Evolutionary conservation across 1,139 yeast species (phyloP).

Genomic region (Hansenula sp.): DNA sequence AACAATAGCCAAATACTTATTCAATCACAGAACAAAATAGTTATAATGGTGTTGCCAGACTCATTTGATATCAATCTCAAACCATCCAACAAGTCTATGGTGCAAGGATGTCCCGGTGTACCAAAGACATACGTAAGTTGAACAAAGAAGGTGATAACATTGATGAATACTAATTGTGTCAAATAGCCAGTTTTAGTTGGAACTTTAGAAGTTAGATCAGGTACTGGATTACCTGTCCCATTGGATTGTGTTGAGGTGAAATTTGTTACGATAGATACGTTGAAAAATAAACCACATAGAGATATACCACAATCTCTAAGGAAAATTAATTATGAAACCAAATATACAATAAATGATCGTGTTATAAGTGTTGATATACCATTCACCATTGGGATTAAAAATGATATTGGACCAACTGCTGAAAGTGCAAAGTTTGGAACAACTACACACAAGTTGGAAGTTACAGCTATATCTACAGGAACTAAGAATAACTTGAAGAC

Average conservation of each 20-base stretch:
- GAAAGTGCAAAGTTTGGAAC: slow-evolving; percentile 27
- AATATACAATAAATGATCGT: slow-evolving; percentile 30
- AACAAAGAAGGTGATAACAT: slow-evolving; percentile 30
- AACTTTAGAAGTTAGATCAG: slow-evolving; percentile 35
- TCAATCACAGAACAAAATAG: too few species aligned
- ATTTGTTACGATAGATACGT: slow-evolving; percentile 36
- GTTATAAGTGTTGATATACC: slow-evolving; percentile 56
- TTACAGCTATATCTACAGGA: slow-evolving; percentile 5
- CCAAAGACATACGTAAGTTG: slow-evolving; percentile 40
- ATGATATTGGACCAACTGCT: slow-evolving; percentile 43
- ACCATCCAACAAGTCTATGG: slow-evolving; percentile 43
- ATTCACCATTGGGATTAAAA: slow-evolving; percentile 52
- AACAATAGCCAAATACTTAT: too few species aligned
- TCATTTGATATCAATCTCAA: slow-evolving; percentile 26
- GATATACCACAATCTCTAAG: slow-evolving; percentile 26
- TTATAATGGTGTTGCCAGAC: slow-evolving; percentile 3
- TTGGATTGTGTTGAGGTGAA: slow-evolving; percentile 36
- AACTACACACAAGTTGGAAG: slow-evolving; percentile 12
- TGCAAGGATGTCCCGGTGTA: slow-evolving; percentile 62
- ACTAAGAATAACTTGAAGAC: slow-evolving; percentile 8
- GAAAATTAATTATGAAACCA: slow-evolving; percentile 32
- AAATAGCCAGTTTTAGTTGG: slow-evolving; percentile 41
- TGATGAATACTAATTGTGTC: slow-evolving; percentile 22
- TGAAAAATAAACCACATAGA: slow-evolving; percentile 40
- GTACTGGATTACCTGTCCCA: slow-evolving; percentile 35